Percentiles rank a stretch among this genome's conserved stretches.
Evolutionary conservation across 2,329 filamentous ascomycete species (phyloP).

Genomic region (Phialophora expanda): DNA sequence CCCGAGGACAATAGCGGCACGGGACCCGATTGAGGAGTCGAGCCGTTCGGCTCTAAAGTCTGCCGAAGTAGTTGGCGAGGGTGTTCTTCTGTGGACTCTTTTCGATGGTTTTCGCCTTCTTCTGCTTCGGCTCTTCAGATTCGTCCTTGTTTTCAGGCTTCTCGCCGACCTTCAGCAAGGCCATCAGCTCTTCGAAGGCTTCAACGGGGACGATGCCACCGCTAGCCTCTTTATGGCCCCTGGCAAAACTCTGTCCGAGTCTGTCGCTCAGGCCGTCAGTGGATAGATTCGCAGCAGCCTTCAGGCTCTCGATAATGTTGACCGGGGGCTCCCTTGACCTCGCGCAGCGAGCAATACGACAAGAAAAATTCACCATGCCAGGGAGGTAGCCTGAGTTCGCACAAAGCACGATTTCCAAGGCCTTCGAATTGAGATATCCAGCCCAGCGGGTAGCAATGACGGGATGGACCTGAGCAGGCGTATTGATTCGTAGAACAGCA

Average conservation of each 20-base stretch:
- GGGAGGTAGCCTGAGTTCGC: conserved; percentile 70
- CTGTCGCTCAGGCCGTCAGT: conserved; percentile 53
- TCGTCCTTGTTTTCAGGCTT: conserved; percentile 51
- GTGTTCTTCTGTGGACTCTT: conserved; percentile 60
- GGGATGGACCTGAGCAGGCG: conserved; percentile 67
- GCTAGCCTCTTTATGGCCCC: conserved; percentile 70
- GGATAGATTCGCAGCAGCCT: conserved; percentile 55
- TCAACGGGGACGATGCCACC: conserved; percentile 66
- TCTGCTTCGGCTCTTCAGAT: conserved; percentile 43
- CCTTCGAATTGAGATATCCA: conserved; percentile 62
- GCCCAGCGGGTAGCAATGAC: conserved; percentile 72
- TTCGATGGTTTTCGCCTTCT: conserved; percentile 43
- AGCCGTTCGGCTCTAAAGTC: conserved; percentile 37
- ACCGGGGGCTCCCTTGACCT: conserved; percentile 59
- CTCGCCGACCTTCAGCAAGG: conserved; percentile 63
- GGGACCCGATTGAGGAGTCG: neutral
- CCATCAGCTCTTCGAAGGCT: conserved; percentile 70
- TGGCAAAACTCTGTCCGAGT: conserved; percentile 67
- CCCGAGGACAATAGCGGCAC: neutral
- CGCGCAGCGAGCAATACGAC: conserved; percentile 64
- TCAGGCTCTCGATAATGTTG: conserved; percentile 66
- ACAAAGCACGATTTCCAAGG: conserved; percentile 67
- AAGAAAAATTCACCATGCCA: conserved; percentile 70
- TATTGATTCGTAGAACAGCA: conserved; percentile 67
- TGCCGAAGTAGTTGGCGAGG: conserved; percentile 61